These are phyloP conservation scores for Cavenderia fasciculata DNA, from an alignment of 78 protist species.

Conservation along the genomic window DNA sequence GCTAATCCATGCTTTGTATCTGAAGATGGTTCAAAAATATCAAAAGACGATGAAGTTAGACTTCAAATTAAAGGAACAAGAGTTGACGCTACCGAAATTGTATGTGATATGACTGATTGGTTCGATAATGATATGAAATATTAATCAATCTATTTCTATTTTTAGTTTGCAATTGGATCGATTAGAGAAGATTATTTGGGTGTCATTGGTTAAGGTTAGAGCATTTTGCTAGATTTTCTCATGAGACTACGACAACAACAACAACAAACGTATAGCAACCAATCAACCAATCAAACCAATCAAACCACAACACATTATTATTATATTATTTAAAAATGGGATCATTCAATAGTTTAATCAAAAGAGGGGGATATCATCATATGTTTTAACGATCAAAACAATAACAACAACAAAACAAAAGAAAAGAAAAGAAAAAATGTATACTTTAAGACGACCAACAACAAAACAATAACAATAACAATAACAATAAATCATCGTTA, in stretches of 20 bases:
- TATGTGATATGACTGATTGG: no score
- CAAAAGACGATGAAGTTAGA: constrained; percentile 78
- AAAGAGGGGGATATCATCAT: no score
- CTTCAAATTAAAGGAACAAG: constrained; percentile 73
- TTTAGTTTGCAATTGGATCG: constrained; percentile 80
- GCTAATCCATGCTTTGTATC: constrained; percentile 72
- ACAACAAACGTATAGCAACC: neutral
- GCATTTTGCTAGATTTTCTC: neutral
- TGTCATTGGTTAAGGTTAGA: constrained; percentile 51
- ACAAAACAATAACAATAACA: no score
- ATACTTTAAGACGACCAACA: neutral
- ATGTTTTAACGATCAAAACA: no score
- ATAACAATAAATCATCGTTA: no score
- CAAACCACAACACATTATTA: no score
- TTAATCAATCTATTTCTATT: neutral
- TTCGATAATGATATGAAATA: neutral
- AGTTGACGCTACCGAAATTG: constrained; percentile 75
- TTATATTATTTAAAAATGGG: no score
- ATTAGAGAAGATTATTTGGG: constrained; percentile 81
- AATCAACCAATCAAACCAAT: no score
- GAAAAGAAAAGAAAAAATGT: neutral
- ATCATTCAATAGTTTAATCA: no score
- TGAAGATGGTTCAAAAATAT: constrained; percentile 66
- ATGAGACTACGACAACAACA: neutral
- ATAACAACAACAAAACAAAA: no score